A percentile compares a stretch with the other conserved stretches of the same genome.
Evolutionary conservation across 257 asterid species (phyloP).

Genomic region (Agastache rugosa): DNA sequence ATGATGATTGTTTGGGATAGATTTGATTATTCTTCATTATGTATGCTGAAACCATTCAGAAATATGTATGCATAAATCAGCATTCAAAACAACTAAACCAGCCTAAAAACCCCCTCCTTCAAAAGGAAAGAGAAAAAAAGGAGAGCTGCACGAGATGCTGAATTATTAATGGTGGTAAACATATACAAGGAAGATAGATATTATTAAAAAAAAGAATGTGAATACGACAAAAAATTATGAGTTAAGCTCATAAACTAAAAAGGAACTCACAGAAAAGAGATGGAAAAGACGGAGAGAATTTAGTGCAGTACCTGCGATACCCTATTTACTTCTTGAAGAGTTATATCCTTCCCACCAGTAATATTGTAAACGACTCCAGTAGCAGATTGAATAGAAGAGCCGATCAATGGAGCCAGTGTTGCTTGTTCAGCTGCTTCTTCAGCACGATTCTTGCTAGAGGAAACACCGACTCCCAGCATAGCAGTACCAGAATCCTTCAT

Average conservation of each 20-base stretch:
- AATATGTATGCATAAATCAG: background rate
- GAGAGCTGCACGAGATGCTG: background rate
- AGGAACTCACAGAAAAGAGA: slow-evolving; percentile 8
- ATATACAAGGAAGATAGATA: background rate
- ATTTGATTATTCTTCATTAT: background rate
- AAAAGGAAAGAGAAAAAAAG: background rate
- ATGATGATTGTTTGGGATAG: too few relatives aligned
- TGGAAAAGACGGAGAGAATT: background rate
- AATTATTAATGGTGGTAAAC: background rate
- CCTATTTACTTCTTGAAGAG: slow-evolving; percentile 93
- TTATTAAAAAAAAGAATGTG: too few relatives aligned
- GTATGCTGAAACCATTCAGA: too few relatives aligned
- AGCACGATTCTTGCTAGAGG: slow-evolving; percentile 98
- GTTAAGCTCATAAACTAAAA: background rate
- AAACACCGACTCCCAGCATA: slow-evolving; percentile 99
- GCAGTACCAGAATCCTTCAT: slow-evolving; percentile 99
- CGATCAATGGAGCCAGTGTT: slow-evolving; percentile 93
- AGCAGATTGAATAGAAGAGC: slow-evolving; percentile 96
- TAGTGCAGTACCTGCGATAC: slow-evolving; percentile 82
- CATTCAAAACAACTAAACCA: background rate
- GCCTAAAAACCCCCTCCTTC: background rate
- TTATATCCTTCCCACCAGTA: slow-evolving; percentile 97
- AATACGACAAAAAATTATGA: background rate
- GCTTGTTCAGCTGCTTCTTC: slow-evolving; percentile 99
- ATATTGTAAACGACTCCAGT: slow-evolving; percentile 97